Conservation (phyloP, 805 yeast genomes). For the Yarrowia sp. region DNA sequence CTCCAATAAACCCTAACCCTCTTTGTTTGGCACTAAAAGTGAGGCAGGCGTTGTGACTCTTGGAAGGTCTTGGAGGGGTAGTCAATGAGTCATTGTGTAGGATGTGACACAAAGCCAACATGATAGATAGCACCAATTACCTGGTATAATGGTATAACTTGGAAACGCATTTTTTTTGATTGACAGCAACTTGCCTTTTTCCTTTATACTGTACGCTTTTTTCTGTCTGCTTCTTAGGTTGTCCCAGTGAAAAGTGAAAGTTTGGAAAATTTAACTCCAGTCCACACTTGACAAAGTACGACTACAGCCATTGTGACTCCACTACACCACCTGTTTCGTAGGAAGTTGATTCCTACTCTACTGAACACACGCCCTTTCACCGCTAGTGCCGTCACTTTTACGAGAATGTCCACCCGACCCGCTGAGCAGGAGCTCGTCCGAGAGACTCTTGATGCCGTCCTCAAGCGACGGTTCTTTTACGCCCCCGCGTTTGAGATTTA, state of each 20-base stretch:
- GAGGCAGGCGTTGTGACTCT: too few species aligned
- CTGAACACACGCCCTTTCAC: constrained; percentile 7
- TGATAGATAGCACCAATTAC: too few species aligned
- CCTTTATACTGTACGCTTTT: too few species aligned
- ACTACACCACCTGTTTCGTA: constrained; percentile 10
- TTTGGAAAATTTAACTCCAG: constrained; percentile 27
- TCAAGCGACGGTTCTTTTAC: constrained; percentile 93
- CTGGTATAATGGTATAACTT: too few species aligned
- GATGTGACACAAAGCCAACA: too few species aligned
- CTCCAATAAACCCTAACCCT: too few species aligned
- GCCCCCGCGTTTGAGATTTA: constrained; percentile 97
- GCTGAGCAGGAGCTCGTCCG: constrained; percentile 55
- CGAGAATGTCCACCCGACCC: constrained; percentile 33
- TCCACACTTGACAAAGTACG: background rate
- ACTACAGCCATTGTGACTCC: constrained; percentile 25
- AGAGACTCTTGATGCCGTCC: constrained; percentile 82
- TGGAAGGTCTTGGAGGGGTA: too few species aligned
- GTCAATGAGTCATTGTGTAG: too few species aligned
- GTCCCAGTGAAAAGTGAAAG: background rate
- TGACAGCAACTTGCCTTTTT: background rate
- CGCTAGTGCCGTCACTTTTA: background rate
- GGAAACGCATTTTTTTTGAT: too few species aligned
- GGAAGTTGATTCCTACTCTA: constrained; percentile 21
- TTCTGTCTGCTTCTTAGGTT: too few species aligned
- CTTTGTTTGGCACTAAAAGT: too few species aligned